A percentile compares a stretch with the other conserved stretches of the same genome.
Conservation (phyloP, 352 stramenopile genomes). For the Phytophthora pistaciae region DNA sequence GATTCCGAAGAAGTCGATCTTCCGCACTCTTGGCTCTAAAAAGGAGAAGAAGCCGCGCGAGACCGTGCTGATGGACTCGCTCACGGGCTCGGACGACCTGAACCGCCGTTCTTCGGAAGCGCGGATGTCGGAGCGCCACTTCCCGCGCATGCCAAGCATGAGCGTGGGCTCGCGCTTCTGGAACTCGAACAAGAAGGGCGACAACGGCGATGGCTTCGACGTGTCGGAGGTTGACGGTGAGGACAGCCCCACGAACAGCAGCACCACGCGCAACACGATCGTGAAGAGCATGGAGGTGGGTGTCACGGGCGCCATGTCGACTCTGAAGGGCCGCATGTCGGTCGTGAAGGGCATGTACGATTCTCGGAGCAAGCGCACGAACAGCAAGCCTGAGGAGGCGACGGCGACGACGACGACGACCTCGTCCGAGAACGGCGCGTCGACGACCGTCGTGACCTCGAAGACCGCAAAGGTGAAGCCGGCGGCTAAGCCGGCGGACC, state of each 20-base stretch:
- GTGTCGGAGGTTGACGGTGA: conserved; percentile 57
- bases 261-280: conserved; percentile 78
- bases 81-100: conserved; percentile 80
- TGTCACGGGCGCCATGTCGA: conserved; percentile 81
- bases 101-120: conserved; percentile 65
- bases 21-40: conserved; percentile 88
- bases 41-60: conserved; percentile 74
- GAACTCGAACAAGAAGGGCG: conserved; percentile 61
- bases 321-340: conserved; percentile 82
- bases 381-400: conserved; percentile 64
- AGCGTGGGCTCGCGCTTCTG: conserved; percentile 77
- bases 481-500: conserved; percentile 44
- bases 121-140: conserved; percentile 63
- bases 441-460: conserved; percentile 34
- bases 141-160: conserved; percentile 79
- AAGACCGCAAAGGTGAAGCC: conserved; percentile 49
- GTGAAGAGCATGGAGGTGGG: conserved; percentile 81
- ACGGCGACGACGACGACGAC: conserved; percentile 20
- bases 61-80: conserved; percentile 76
- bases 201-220: conserved; percentile 58
- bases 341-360: conserved; percentile 85
- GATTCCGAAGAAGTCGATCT: conserved; percentile 78
- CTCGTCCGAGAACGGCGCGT: conserved; percentile 34
- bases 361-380: conserved; percentile 61
- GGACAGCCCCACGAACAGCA: conserved; percentile 51